Conservation (phyloP, 2,329 filamentous ascomycete genomes). For the Neonectria sp. region DNA sequence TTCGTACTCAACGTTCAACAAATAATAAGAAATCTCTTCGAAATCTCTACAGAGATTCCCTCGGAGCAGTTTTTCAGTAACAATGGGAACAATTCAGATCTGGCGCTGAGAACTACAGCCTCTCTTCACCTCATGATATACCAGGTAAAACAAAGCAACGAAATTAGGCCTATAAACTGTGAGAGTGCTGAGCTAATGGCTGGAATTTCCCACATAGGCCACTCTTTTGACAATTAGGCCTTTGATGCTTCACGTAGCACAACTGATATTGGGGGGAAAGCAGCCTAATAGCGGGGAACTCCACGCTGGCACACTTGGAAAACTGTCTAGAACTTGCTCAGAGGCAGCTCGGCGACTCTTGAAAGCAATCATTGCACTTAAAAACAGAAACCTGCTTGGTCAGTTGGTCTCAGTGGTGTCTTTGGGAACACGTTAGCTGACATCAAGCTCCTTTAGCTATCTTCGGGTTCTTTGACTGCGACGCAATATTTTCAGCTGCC, state of each 20-base stretch:
- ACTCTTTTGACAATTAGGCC: conserved; percentile 20
- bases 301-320: conserved; percentile 2
- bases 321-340: conserved; percentile 21
- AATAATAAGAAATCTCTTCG: conserved; percentile 16
- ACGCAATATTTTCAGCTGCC: conserved; percentile 30
- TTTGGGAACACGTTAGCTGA: background rate
- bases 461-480: conserved; percentile 28
- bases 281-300: background rate
- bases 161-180: no score
- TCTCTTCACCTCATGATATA: conserved; percentile 21
- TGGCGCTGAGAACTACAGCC: conserved; percentile 11
- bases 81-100: conserved; percentile 10
- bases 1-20: conserved; percentile 25
- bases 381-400: conserved; percentile 15
- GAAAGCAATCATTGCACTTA: conserved; percentile 4
- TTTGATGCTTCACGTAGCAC: conserved; percentile 20
- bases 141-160: background rate
- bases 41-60: conserved; percentile 22
- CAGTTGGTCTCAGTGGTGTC: background rate
- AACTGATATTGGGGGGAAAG: conserved; percentile 11
- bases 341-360: conserved; percentile 23
- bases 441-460: background rate
- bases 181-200: background rate
- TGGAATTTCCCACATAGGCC: background rate
- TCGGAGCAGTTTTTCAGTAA: conserved; percentile 13